Percentiles rank a stretch among this genome's conserved stretches.
Conservation (phyloP, 1,284 basidiomycete genomes). For the Megacollybia platyphylla region DNA sequence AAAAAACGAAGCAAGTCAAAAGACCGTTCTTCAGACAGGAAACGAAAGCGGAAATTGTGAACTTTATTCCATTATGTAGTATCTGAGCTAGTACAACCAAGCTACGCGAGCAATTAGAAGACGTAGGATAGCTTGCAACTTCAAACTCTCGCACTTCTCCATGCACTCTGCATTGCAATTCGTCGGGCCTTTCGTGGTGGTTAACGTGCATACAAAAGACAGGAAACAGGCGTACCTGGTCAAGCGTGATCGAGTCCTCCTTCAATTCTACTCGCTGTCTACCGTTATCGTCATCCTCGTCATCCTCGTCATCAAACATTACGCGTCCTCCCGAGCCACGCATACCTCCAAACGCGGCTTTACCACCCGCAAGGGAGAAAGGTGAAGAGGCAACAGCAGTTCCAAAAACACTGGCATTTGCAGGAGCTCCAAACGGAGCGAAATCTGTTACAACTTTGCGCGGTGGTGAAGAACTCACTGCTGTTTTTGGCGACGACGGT, state of each 20-base stretch:
- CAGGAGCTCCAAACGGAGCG: slow-evolving; percentile 76
- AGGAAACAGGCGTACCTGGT: slow-evolving; percentile 49
- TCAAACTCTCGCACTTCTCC: slow-evolving; percentile 45
- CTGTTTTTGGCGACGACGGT: slow-evolving; percentile 20
- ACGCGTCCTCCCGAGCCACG: slow-evolving; percentile 26
- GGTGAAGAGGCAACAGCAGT: slow-evolving; percentile 69
- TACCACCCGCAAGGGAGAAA: slow-evolving; percentile 69
- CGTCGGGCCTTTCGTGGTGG: slow-evolving; percentile 38
- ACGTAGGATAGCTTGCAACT: not conserved
- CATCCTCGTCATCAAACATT: slow-evolving; percentile 39
- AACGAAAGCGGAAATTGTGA: slow-evolving; percentile 10
- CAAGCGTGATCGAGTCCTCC: slow-evolving; percentile 76
- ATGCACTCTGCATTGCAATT: slow-evolving; percentile 66
- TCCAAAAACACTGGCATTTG: slow-evolving; percentile 63
- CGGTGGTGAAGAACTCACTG: slow-evolving; percentile 37
- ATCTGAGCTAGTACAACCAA: not conserved
- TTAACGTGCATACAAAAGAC: slow-evolving; percentile 2
- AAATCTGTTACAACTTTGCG: slow-evolving; percentile 84
- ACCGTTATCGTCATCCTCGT: slow-evolving; percentile 48
- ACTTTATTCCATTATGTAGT: not conserved
- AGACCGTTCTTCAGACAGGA: slow-evolving; percentile 7
- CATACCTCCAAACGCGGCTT: slow-evolving; percentile 69
- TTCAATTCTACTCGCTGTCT: slow-evolving; percentile 61
- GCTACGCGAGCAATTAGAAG: not conserved
- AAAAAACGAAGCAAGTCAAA: slow-evolving; percentile 5